phyloP scores from a whole-genome alignment of 1,139 yeast species.

The Lodderomyces orthopsilosis region DNA sequence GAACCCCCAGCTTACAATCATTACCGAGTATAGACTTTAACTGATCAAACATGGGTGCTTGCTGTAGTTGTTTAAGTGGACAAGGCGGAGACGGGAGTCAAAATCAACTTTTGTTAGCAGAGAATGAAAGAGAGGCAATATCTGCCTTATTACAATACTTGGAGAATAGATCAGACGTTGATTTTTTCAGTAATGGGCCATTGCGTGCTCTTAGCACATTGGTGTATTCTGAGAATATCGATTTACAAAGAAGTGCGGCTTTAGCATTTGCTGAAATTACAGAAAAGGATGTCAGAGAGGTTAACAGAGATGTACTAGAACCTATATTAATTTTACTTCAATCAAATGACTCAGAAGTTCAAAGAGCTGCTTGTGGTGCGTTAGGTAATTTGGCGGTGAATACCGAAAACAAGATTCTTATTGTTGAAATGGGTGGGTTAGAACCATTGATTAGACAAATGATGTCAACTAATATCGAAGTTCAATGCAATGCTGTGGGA shows the following conservation, averaged over 20 bases:
- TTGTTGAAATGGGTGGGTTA: constrained; percentile 97
- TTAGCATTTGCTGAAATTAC: constrained; percentile 98
- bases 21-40: constrained; percentile 1
- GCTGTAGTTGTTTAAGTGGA: constrained; percentile 58
- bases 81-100: constrained; percentile 46
- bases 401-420: constrained; percentile 86
- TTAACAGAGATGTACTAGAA: constrained; percentile 85
- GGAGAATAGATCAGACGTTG: constrained; percentile 81
- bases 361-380: constrained; percentile 98
- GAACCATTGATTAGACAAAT: constrained; percentile 95
- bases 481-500: constrained; percentile 98
- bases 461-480: constrained; percentile 96
- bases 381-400: constrained; percentile 95
- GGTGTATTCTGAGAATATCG: constrained; percentile 92
- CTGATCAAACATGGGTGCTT: constrained; percentile 54
- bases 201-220: constrained; percentile 85
- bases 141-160: constrained; percentile 83
- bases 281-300: constrained; percentile 90
- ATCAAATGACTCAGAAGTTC: constrained; percentile 88
- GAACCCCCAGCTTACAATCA: not conserved
- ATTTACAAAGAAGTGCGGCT: constrained; percentile 95
- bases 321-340: constrained; percentile 87
- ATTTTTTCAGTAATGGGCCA: constrained; percentile 89
- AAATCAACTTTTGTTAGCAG: constrained; percentile 84
- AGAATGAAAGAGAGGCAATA: constrained; percentile 95